Percentiles rank a stretch among this genome's conserved stretches.
Conservation (phyloP, 371 early-diverging fungal species). For the Mucor saturninus region DNA sequence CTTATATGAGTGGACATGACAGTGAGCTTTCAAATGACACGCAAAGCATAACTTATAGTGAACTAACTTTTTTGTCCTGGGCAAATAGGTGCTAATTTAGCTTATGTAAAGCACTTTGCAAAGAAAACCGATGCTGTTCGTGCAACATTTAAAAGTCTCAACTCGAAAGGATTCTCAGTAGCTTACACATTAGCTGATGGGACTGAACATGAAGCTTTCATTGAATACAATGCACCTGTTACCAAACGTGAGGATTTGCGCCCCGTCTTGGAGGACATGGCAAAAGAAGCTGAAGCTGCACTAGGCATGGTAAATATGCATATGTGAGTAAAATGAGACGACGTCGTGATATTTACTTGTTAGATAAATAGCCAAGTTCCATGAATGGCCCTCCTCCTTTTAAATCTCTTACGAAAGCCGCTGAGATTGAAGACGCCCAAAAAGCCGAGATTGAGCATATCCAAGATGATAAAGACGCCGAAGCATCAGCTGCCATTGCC, state of each 20-base stretch:
- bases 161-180: constrained; percentile 38
- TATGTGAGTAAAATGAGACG: too few species aligned
- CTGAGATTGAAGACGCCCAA: constrained; percentile 36
- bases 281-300: constrained; percentile 53
- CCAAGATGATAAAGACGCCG: constrained; percentile 21
- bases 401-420: constrained; percentile 44
- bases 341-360: background rate
- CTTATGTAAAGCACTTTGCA: constrained; percentile 49
- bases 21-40: constrained; percentile 19
- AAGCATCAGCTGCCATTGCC: constrained; percentile 19
- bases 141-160: constrained; percentile 47
- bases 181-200: constrained; percentile 34
- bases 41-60: too few species aligned
- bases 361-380: constrained; percentile 41
- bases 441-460: constrained; percentile 29
- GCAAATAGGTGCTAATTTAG: constrained; percentile 44
- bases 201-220: constrained; percentile 28
- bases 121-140: constrained; percentile 35
- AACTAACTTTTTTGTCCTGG: background rate
- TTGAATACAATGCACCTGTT: constrained; percentile 40
- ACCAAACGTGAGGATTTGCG: constrained; percentile 48
- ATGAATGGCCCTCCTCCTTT: constrained; percentile 46
- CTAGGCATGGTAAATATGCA: constrained; percentile 40
- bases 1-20: constrained; percentile 55
- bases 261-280: constrained; percentile 51